These are phyloP conservation scores for Stagonosporopsis chrysanthemi DNA, from an alignment of 2,329 filamentous ascomycete species.

Conservation along the genomic window DNA sequence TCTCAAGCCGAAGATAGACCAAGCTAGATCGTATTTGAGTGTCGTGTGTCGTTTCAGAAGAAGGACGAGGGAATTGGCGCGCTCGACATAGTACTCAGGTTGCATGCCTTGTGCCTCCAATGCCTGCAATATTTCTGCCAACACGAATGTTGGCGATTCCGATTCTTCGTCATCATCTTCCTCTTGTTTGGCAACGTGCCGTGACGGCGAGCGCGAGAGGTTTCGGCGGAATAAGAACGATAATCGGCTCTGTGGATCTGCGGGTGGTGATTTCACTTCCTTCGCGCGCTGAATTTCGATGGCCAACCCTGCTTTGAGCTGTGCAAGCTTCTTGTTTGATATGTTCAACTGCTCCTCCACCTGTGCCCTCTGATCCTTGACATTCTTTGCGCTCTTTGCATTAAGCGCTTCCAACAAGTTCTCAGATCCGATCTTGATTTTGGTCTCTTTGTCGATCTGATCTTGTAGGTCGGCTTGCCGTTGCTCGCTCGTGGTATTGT, in stretches of 20 bases:
- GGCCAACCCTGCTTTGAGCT: constrained; percentile 66
- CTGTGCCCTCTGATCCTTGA: constrained; percentile 68
- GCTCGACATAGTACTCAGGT: constrained; percentile 93
- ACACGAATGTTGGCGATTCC: constrained; percentile 90
- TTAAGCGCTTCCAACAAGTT: constrained; percentile 96
- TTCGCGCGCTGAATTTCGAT: constrained; percentile 67
- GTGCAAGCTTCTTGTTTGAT: constrained; percentile 75
- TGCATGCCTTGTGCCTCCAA: constrained; percentile 87
- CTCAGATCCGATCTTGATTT: constrained; percentile 97
- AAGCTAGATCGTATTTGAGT: constrained; percentile 94
- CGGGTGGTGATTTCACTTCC: constrained; percentile 58
- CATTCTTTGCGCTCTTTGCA: constrained; percentile 93
- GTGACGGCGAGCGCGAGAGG: constrained; percentile 60
- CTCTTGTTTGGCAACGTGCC: constrained; percentile 59
- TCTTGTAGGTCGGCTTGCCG: constrained; percentile 79
- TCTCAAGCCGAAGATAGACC: constrained; percentile 91
- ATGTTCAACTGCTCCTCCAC: constrained; percentile 86
- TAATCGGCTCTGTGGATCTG: constrained; percentile 59
- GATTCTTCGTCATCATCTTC: constrained; percentile 69
- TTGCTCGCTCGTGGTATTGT: constrained; percentile 70
- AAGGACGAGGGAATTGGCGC: constrained; percentile 91
- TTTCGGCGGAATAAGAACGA: constrained; percentile 66
- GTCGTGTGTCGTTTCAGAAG: constrained; percentile 94
- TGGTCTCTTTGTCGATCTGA: constrained; percentile 90
- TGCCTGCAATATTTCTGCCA: constrained; percentile 89